A percentile compares a stretch with the other conserved stretches of the same genome.
phyloP scores from a whole-genome alignment of 495 filamentous ascomycete species.

The Pyrenula massariospora region DNA sequence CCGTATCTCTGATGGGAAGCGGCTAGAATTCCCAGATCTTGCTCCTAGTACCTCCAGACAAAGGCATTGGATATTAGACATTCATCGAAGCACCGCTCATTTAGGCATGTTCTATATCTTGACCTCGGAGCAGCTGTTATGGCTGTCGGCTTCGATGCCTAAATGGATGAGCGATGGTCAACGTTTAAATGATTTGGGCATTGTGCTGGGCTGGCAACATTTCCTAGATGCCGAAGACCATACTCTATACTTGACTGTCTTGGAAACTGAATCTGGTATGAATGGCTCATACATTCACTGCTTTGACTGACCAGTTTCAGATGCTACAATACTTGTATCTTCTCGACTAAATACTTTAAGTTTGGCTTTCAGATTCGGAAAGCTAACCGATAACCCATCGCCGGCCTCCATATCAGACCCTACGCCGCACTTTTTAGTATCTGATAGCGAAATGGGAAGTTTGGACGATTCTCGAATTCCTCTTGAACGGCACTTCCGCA shows the following conservation, averaged over 20 bases:
- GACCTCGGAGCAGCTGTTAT: background rate
- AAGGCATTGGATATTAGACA: background rate
- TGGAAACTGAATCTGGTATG: background rate
- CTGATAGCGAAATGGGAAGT: background rate
- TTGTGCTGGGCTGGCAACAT: background rate
- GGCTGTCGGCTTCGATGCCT: background rate
- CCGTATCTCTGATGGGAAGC: background rate
- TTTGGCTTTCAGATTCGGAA: background rate
- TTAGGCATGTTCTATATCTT: background rate
- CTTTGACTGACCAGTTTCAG: background rate
- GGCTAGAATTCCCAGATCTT: background rate
- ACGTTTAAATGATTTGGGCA: background rate
- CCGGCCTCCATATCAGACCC: background rate
- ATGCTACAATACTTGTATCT: background rate
- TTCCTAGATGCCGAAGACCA: background rate
- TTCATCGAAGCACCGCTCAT: background rate
- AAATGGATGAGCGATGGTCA: background rate
- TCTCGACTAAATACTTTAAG: background rate
- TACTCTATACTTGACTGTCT: background rate
- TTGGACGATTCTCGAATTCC: background rate
- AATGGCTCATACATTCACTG: background rate
- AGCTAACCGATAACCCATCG: background rate
- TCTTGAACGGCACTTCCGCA: background rate
- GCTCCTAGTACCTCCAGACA: background rate
- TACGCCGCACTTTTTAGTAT: background rate